These are phyloP conservation scores for Coleophoma cylindrospora DNA, from an alignment of 2,329 filamentous ascomycete species.

Conservation along the genomic window DNA sequence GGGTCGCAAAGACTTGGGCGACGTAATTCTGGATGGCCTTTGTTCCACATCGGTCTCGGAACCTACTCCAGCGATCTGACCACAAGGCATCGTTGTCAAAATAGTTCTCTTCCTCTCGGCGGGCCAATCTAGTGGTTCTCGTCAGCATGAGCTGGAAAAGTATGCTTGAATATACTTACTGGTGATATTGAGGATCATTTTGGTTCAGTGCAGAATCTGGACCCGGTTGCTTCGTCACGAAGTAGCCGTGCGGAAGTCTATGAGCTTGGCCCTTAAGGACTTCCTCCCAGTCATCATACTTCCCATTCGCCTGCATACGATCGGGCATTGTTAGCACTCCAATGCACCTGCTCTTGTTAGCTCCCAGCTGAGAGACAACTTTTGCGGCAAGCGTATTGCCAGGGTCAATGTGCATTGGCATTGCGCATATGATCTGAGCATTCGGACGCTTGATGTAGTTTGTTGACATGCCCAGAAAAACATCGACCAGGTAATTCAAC, in stretches of 20 bases:
- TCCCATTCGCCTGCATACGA: conserved; percentile 48
- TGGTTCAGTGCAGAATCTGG: not conserved
- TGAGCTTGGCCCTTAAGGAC: conserved; percentile 60
- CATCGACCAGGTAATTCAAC: conserved; percentile 57
- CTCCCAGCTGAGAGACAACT: conserved; percentile 53
- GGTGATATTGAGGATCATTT: conserved; percentile 1
- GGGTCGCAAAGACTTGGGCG: conserved; percentile 39
- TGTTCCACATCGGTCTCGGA: conserved; percentile 45
- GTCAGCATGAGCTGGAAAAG: too few species aligned
- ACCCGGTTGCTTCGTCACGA: conserved; percentile 66
- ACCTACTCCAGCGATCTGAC: conserved; percentile 31
- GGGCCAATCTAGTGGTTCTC: conserved; percentile 37
- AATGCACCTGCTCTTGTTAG: conserved; percentile 51
- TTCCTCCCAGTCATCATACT: conserved; percentile 52
- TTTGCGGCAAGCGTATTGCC: conserved; percentile 69
- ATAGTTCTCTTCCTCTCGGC: conserved; percentile 42
- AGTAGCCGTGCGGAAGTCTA: conserved; percentile 69
- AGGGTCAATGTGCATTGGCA: conserved; percentile 74
- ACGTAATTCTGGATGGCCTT: conserved; percentile 40
- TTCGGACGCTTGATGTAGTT: conserved; percentile 65
- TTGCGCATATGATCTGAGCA: conserved; percentile 71
- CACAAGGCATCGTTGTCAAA: conserved; percentile 41
- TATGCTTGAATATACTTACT: conserved; percentile 15
- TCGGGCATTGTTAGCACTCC: conserved; percentile 87
- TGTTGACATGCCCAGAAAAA: conserved; percentile 66